Conservation (phyloP, 176 grass and related monocot species). For the Musa beccarii region DNA sequence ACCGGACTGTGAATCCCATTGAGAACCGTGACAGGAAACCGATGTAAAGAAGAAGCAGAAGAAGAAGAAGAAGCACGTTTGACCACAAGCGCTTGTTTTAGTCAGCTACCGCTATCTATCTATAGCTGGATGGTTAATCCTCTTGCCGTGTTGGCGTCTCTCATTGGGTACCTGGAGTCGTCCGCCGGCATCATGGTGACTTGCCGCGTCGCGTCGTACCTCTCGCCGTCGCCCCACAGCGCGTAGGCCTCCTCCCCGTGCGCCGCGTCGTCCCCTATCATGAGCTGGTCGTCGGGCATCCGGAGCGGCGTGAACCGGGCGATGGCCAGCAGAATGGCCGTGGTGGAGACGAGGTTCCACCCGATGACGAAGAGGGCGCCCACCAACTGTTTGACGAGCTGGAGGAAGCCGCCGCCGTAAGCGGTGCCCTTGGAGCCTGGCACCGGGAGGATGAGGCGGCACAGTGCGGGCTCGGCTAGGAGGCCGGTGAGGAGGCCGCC, state of each 20-base stretch:
- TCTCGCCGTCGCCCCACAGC: slow-evolving; percentile 11
- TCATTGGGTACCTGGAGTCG: background rate
- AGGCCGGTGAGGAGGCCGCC: slow-evolving; percentile 15
- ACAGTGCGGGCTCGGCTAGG: slow-evolving; percentile 12
- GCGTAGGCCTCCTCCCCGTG: slow-evolving; percentile 18
- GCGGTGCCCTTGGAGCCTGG: background rate
- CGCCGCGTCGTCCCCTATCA: slow-evolving; percentile 11
- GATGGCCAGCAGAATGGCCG: slow-evolving; percentile 10
- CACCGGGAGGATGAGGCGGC: slow-evolving; percentile 11
- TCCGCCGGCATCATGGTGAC: background rate
- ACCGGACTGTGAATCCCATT: no score
- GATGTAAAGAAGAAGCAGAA: no score
- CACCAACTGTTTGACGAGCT: slow-evolving; percentile 6
- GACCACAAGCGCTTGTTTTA: no score
- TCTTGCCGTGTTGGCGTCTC: background rate
- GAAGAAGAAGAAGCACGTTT: no score
- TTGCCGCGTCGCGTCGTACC: slow-evolving; percentile 15
- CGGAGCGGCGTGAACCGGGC: slow-evolving; percentile 7
- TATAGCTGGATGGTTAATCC: slow-evolving; percentile 9
- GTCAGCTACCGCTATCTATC: no score
- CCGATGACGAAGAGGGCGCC: slow-evolving; percentile 11
- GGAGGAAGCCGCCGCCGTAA: slow-evolving; percentile 13
- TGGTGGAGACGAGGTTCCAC: slow-evolving; percentile 15
- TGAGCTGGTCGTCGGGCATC: slow-evolving; percentile 6
- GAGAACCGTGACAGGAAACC: no score